Evolutionary conservation across 78 protist genomes (phyloP).

Genomic region (Pirum gemmata): DNA sequence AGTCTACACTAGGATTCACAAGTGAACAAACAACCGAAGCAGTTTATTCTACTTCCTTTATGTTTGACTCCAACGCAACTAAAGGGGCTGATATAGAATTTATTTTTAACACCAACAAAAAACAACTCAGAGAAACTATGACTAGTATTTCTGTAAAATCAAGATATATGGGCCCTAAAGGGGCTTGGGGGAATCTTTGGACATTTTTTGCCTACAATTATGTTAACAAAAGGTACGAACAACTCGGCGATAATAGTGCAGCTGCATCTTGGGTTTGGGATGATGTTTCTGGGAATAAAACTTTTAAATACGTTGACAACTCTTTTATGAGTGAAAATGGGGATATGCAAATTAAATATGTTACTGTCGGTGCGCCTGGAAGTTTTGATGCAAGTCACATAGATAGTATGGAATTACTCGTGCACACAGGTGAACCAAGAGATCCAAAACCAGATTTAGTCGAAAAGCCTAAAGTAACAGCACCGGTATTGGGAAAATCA

Average conservation of each 20-base stretch:
- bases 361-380: constrained; percentile 13
- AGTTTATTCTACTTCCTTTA: too few species aligned
- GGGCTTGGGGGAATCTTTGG: constrained; percentile 10
- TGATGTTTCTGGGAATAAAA: neutral
- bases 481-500: neutral
- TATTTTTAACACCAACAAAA: too few species aligned
- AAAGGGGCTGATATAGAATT: too few species aligned
- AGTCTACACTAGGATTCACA: too few species aligned
- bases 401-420: neutral
- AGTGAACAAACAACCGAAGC: too few species aligned
- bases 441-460: constrained; percentile 5
- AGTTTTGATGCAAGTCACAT: constrained; percentile 5
- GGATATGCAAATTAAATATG: constrained; percentile 11
- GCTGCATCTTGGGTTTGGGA: constrained; percentile 24
- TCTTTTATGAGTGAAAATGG: neutral
- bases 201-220: neutral
- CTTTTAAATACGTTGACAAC: constrained; percentile 24
- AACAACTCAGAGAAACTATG: constrained; percentile 15
- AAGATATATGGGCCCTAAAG: constrained; percentile 6
- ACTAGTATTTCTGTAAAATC: constrained; percentile 3
- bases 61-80: too few species aligned
- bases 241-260: neutral
- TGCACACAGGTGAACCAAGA: neutral
- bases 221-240: neutral
- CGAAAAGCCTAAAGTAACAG: neutral